Percentiles rank a stretch among this genome's conserved stretches.
These are phyloP conservation scores for Dentipellis fragilis DNA, from an alignment of 768 basidiomycete genomes.

Conservation along the genomic window DNA sequence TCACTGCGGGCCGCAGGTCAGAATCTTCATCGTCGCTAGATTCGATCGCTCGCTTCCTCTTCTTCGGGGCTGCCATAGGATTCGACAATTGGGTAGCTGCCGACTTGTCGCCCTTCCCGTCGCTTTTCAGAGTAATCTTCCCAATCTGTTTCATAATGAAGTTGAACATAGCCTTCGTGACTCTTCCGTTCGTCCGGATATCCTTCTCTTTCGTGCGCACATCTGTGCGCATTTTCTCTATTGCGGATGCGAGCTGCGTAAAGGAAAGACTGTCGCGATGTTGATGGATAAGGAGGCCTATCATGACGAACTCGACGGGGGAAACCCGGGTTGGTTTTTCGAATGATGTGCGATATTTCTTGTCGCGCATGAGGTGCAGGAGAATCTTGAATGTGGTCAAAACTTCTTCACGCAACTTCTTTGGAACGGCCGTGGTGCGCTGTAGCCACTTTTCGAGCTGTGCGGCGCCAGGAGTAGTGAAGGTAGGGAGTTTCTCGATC, in stretches of 20 bases:
- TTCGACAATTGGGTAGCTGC: neutral
- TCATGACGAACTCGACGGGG: constrained; percentile 59
- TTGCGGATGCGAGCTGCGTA: constrained; percentile 31
- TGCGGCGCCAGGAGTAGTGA: constrained; percentile 10
- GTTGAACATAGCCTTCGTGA: constrained; percentile 43
- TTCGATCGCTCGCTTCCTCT: neutral
- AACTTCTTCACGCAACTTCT: constrained; percentile 24
- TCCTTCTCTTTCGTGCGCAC: constrained; percentile 51
- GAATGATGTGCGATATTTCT: constrained; percentile 27
- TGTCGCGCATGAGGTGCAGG: constrained; percentile 31
- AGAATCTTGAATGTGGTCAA: constrained; percentile 38
- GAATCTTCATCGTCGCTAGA: neutral
- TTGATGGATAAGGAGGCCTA: constrained; percentile 43
- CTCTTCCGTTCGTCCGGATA: constrained; percentile 53
- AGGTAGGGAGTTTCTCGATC: constrained; percentile 18
- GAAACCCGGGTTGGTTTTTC: constrained; percentile 32
- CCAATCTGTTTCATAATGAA: constrained; percentile 32
- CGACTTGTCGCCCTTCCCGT: constrained; percentile 12
- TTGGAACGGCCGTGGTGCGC: constrained; percentile 17
- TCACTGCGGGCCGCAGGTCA: neutral
- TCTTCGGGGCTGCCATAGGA: neutral
- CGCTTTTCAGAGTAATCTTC: constrained; percentile 8
- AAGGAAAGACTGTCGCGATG: constrained; percentile 30
- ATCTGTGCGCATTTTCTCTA: constrained; percentile 41
- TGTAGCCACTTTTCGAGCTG: constrained; percentile 22